Evolutionary conservation across 1,139 yeast genomes (phyloP), one percentile per base, ranked within the genome.

Genomic region (Blastobotrys elegans): DNA sequence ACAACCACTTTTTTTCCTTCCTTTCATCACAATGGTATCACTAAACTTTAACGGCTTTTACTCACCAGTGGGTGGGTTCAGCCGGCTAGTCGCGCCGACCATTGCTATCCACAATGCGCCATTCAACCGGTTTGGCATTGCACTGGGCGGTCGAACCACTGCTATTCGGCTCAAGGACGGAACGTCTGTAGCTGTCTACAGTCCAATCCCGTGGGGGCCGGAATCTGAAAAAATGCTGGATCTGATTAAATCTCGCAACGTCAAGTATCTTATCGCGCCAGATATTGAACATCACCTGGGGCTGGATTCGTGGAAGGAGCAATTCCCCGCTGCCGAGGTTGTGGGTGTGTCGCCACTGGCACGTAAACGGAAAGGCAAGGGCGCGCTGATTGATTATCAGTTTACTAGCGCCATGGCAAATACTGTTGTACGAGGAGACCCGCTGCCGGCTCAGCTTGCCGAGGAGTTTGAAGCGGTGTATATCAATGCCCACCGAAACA

Each of bases 81-180:
- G 76, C 22, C 69, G 81, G 51, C 64, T 69, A 36, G 63, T 80
- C 36, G 65, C 79, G 4, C 72, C 73, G 1, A 50, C 47, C 18
- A 65, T 79, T 7, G 75, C 72, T 34, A 69, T 76, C 40, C 75
- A 81, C 18, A 75, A 83, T 13, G 47, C 51, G 20, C 58, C 61
- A 5, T 58, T 59, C 43, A 32, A 44, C 26, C 42, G 57, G 14
- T 41, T 43, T 20, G 46, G 48, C 7, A 14, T 52, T 31, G 46
- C 53, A 10, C 21, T 56, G 35, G 90, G 89, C 22, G 82, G 77
- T 16, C 69, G 88, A 50, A 74, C 79, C 77, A 76, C 85, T 0
- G 61, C 74, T 5, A 58, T 74, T 46, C 63, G 62, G 29, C 64
- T 80, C 50, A 61, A 70, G 33, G 47, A 48, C 42, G 21, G 62